These are phyloP conservation scores for Moesziomyces aphidis DNA, from an alignment of 1,284 basidiomycete species.

Conservation along the genomic window DNA sequence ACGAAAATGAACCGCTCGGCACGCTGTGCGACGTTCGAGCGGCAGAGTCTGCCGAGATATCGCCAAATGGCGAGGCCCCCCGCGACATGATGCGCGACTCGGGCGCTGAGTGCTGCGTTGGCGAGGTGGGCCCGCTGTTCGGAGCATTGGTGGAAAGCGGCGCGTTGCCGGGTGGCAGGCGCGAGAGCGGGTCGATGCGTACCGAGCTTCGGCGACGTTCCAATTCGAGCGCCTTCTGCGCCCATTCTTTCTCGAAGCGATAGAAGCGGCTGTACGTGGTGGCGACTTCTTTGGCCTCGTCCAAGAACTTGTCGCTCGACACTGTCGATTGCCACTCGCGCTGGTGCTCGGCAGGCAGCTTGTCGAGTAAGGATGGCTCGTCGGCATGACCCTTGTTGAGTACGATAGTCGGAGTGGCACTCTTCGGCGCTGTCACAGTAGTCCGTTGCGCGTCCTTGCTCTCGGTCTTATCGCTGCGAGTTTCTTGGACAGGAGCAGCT, in stretches of 20 bases:
- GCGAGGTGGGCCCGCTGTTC: constrained; percentile 12
- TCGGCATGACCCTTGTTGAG: constrained; percentile 11
- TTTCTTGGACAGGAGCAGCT: background rate
- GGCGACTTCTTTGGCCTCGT: constrained; percentile 36
- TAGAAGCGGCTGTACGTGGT: constrained; percentile 44
- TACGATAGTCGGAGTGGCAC: constrained; percentile 19
- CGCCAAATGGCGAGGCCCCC: constrained; percentile 31
- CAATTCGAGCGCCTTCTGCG: constrained; percentile 44
- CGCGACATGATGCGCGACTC: constrained; percentile 39
- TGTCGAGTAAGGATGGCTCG: background rate
- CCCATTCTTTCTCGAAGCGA: constrained; percentile 48
- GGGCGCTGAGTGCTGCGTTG: constrained; percentile 35
- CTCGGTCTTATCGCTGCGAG: background rate
- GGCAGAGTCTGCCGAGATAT: constrained; percentile 2
- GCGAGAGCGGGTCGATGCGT: constrained; percentile 37
- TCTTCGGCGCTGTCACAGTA: constrained; percentile 8
- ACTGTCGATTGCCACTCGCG: constrained; percentile 13
- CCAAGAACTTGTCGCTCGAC: constrained; percentile 17
- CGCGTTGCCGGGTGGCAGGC: constrained; percentile 16
- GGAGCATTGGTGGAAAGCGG: constrained; percentile 13
- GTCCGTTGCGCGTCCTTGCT: constrained; percentile 2
- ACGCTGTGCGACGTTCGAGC: constrained; percentile 17
- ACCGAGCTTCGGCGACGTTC: constrained; percentile 43
- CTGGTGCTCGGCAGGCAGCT: constrained; percentile 5
- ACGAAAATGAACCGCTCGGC: constrained; percentile 24